Base-by-base conservation (phyloP, 1,284 basidiomycete species). In the Ganoderma lucidum region DNA sequence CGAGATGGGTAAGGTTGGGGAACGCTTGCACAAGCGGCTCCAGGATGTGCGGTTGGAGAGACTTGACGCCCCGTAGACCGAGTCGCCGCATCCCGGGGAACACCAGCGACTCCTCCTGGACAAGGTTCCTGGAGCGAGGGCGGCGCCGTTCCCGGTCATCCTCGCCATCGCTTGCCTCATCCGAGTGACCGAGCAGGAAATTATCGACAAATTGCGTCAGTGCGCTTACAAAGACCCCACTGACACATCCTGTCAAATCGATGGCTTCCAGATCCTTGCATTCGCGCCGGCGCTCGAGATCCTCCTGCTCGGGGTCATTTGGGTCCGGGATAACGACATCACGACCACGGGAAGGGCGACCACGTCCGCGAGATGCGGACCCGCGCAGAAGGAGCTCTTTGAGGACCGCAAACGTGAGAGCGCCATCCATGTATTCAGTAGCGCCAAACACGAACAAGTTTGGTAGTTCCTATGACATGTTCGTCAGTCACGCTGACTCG, bases 371-470 rank as follows among this genome's bases (percentile, higher is more conserved):
- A 41, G 90, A 90, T 10, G 87, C 85, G 9, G 84, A 82, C 8
- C 96, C 96, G 39, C 96, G 90, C 72, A 97, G 88, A 76, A 98
- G 90, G 9, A 98, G 83, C 76, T 97, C 96, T 68, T 91, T 93
- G 30, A 98, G 82, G 2, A 98, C 95, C 0, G 90, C 84, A 32
- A 93, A 83, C 9, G 92, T 93, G 59, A 98, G 83, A 0, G 96
- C 92, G 1, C 95, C 94, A 75, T 98, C 96, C 93, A 98, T 97
- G 78, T 97, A 98, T 79, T 97, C 96, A 0, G 96, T 97, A n/a
- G 95, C 95, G 39, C 95, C 95, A 73, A 97, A 94, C 2, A 90
- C 86, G 15, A 85, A 85, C 32, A 97, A 83, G 75, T 94, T 95
- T 0, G 94, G 94, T 80, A 92, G 90, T 86, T 96, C 95, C 93